Conservation (phyloP, 2,329 filamentous ascomycete genomes). For the Biscogniauxia sp. region DNA sequence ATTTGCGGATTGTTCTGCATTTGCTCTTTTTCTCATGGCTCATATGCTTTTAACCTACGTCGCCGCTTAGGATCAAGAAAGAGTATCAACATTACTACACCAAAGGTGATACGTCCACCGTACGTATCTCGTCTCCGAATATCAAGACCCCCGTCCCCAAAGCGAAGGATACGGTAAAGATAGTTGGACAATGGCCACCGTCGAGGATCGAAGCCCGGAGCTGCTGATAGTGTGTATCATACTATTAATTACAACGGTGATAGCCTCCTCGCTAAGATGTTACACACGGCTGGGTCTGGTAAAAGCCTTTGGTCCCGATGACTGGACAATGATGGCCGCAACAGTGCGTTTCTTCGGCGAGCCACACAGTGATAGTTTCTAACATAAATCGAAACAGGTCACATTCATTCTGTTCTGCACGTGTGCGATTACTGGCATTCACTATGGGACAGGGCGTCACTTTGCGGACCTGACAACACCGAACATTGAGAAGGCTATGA, state of each 20-base stretch:
- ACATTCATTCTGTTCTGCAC: conserved; percentile 37
- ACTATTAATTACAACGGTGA: neutral
- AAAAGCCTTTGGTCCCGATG: conserved; percentile 12
- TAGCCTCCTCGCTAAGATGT: conserved; percentile 2
- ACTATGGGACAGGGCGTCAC: conserved; percentile 42
- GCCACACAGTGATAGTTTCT: neutral
- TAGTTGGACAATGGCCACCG: neutral
- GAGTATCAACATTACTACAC: neutral
- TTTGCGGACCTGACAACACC: conserved; percentile 28
- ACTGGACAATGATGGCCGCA: conserved; percentile 15
- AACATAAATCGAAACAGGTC: conserved; percentile 19
- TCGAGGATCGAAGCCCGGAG: neutral
- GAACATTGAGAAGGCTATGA: conserved; percentile 33
- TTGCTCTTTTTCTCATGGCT: neutral
- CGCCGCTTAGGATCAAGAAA: neutral
- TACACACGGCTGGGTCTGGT: conserved; percentile 9
- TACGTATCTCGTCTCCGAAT: neutral
- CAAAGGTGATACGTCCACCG: neutral
- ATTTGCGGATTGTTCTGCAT: neutral
- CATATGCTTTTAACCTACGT: neutral
- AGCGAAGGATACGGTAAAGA: neutral
- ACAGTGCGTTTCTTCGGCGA: conserved; percentile 3
- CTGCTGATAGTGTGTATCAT: neutral
- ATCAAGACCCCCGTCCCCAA: neutral
- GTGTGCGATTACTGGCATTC: conserved; percentile 36